Conservation (phyloP, 805 yeast genomes). For the Pichia exigua region DNA sequence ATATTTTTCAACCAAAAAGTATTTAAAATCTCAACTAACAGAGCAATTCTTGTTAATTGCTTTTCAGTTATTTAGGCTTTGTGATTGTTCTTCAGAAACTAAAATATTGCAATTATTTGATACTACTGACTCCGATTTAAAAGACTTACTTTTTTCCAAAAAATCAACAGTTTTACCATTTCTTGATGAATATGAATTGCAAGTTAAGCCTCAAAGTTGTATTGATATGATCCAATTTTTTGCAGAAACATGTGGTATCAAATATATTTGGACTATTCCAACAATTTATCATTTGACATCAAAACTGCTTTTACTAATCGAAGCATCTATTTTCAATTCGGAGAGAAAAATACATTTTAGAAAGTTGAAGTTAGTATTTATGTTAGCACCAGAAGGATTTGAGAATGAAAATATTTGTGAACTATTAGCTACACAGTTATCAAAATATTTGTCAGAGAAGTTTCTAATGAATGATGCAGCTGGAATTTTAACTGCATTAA, state of each 20-base stretch:
- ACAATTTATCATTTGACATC: slow-evolving; percentile 32
- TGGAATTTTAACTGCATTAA: slow-evolving; percentile 18
- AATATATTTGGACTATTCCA: slow-evolving; percentile 30
- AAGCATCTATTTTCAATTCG: slow-evolving; percentile 15
- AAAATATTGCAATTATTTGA: background rate
- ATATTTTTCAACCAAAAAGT: slow-evolving; percentile 9
- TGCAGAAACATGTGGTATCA: slow-evolving; percentile 2
- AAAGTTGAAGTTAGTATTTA: slow-evolving; percentile 31
- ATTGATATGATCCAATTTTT: slow-evolving; percentile 10
- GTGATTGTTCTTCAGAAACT: slow-evolving; percentile 28
- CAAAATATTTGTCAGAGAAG: slow-evolving; percentile 14
- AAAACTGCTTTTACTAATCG: slow-evolving; percentile 25
- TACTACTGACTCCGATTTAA: too few relatives aligned
- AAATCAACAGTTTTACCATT: slow-evolving; percentile 2
- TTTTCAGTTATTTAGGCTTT: slow-evolving; percentile 30
- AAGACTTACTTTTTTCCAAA: background rate
- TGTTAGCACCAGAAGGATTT: slow-evolving; percentile 20
- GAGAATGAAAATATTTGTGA: slow-evolving; percentile 14
- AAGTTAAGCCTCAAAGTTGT: slow-evolving; percentile 7
- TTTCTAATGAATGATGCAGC: slow-evolving; percentile 23
- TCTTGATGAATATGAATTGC: slow-evolving; percentile 15
- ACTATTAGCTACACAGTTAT: slow-evolving; percentile 3
- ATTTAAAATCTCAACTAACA: slow-evolving; percentile 7
- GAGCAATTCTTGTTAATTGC: slow-evolving; percentile 29
- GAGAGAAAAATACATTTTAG: slow-evolving; percentile 26